Evolutionary conservation across 2,329 filamentous ascomycete species (phyloP).

Genomic region (Microthyrium microscopicum): DNA sequence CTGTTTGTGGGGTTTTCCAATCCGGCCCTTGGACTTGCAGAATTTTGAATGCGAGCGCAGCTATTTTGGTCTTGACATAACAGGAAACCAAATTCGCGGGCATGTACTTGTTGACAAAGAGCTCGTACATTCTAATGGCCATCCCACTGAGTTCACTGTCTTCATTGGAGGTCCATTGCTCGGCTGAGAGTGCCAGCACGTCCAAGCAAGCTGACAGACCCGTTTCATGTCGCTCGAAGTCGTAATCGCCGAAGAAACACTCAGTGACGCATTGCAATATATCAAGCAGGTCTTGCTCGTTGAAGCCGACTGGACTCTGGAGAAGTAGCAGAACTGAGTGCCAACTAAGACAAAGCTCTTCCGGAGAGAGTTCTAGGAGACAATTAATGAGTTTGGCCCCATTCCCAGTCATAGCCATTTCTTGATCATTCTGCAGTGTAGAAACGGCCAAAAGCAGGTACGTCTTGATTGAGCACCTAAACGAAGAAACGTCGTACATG

Average conservation of each 20-base stretch:
- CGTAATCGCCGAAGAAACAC: constrained; percentile 35
- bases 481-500: too few species aligned
- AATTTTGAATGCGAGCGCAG: constrained; percentile 52
- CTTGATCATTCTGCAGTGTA: too few species aligned
- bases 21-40: constrained; percentile 44
- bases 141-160: constrained; percentile 44
- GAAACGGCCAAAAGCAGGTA: too few species aligned
- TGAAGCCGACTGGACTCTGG: too few species aligned
- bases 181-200: constrained; percentile 46
- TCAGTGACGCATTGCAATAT: constrained; percentile 30
- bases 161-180: constrained; percentile 43
- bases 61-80: constrained; percentile 48
- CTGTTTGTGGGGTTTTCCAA: constrained; percentile 46
- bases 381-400: too few species aligned
- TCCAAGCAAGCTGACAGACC: constrained; percentile 51
- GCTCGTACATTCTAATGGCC: constrained; percentile 62
- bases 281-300: too few species aligned
- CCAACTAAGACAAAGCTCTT: too few species aligned
- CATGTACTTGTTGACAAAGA: constrained; percentile 54
- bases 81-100: constrained; percentile 53
- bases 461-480: too few species aligned
- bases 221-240: constrained; percentile 58
- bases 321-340: too few species aligned
- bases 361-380: too few species aligned
- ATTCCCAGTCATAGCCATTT: too few species aligned